These are phyloP conservation scores for Termitomyces eurrhizus DNA, from an alignment of 768 basidiomycete genomes.

Conservation along the genomic window DNA sequence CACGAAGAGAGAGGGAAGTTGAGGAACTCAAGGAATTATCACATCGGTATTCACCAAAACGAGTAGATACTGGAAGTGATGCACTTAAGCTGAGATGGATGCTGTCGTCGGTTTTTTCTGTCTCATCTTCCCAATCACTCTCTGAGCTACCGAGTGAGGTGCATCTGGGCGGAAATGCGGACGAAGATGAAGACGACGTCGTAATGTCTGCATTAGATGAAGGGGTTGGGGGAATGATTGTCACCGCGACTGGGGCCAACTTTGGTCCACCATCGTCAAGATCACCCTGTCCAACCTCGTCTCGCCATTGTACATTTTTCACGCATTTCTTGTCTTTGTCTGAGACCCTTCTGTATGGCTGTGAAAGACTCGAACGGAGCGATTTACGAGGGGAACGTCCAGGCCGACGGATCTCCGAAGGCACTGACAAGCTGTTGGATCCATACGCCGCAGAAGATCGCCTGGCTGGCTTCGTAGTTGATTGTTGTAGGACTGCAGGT, in stretches of 20 bases:
- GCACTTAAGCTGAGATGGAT: constrained; percentile 50
- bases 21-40: constrained; percentile 21
- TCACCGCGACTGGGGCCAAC: constrained; percentile 27
- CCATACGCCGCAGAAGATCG: constrained; percentile 36
- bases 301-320: constrained; percentile 85
- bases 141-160: constrained; percentile 63
- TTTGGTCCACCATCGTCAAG: constrained; percentile 60
- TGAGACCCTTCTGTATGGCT: constrained; percentile 60
- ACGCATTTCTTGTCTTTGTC: constrained; percentile 61
- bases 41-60: constrained; percentile 8
- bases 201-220: constrained; percentile 19
- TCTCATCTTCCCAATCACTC: constrained; percentile 88
- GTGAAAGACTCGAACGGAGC: constrained; percentile 59
- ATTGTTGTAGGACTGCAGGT: constrained; percentile 38
- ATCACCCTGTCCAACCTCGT: constrained; percentile 80
- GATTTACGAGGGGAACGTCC: constrained; percentile 69
- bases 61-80: constrained; percentile 34
- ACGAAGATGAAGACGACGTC: constrained; percentile 21
- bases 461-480: constrained; percentile 24
- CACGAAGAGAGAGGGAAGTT: constrained; percentile 20
- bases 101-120: constrained; percentile 68
- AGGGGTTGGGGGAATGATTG: constrained; percentile 43
- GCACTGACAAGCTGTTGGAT: constrained; percentile 35
- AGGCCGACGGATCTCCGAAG: constrained; percentile 48
- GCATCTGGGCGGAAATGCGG: constrained; percentile 35